Conservation (phyloP, 305 asterid genomes). For the Fraxinus ornus region DNA sequence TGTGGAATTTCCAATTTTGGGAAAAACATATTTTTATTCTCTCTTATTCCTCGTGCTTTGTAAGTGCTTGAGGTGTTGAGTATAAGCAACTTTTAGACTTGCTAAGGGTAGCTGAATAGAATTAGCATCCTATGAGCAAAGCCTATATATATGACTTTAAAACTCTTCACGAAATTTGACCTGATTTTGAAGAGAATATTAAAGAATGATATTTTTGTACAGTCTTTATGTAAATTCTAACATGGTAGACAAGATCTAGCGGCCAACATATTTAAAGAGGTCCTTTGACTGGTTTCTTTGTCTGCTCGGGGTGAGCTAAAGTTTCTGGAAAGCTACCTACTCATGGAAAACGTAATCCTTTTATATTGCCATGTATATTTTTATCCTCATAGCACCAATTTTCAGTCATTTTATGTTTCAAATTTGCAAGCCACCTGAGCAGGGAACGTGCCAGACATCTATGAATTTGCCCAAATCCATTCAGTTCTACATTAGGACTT, state of each 20-base stretch:
- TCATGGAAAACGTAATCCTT: background rate
- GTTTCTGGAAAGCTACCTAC: slow-evolving; percentile 15
- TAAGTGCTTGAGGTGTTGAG: background rate
- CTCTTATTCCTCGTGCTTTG: background rate
- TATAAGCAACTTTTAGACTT: background rate
- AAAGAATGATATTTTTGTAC: slow-evolving; percentile 17
- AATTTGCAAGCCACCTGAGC: background rate
- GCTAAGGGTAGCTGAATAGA: background rate
- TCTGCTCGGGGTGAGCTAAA: slow-evolving; percentile 19
- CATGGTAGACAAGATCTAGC: slow-evolving; percentile 34
- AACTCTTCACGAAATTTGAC: background rate
- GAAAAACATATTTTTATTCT: slow-evolving; percentile 7
- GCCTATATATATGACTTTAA: background rate
- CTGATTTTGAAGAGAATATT: slow-evolving; percentile 14
- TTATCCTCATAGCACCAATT: background rate
- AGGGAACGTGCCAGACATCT: background rate
- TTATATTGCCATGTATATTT: background rate
- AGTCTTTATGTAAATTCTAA: background rate
- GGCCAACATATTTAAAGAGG: slow-evolving; percentile 29
- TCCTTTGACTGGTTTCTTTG: slow-evolving; percentile 26
- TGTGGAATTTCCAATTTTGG: slow-evolving; percentile 26
- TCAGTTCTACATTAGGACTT: background rate
- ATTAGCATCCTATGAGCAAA: slow-evolving; percentile 22
- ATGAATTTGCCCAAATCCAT: background rate
- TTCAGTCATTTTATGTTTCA: background rate